phyloP scores from a whole-genome alignment of 176 grass and related monocot genomes.

The Triticum turgidum region DNA sequence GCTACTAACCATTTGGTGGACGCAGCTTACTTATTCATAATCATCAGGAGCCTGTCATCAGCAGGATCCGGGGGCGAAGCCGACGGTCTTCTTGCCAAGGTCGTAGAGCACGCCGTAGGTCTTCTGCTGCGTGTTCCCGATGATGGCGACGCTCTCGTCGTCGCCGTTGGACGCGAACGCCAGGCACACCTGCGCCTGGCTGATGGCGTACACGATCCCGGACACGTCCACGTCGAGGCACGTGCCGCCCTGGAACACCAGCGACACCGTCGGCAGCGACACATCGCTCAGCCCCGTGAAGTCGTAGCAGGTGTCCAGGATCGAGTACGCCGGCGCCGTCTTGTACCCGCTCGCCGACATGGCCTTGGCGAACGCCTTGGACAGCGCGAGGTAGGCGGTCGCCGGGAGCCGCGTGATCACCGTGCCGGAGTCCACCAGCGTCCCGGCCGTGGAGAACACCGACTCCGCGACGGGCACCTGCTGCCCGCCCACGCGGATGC shows the following conservation, averaged over 20 bases:
- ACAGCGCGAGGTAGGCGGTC: constrained; percentile 55
- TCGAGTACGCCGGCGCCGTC: constrained; percentile 21
- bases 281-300: constrained; percentile 18
- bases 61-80: constrained; percentile 54
- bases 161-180: constrained; percentile 57
- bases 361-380: constrained; percentile 33
- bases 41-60: neutral
- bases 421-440: constrained; percentile 86
- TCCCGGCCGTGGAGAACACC: constrained; percentile 48
- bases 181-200: constrained; percentile 60
- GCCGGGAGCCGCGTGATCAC: constrained; percentile 81
- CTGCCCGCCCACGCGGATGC: constrained; percentile 52
- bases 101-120: constrained; percentile 66
- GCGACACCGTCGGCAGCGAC: constrained; percentile 44
- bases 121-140: constrained; percentile 86
- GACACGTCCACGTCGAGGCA: constrained; percentile 42
- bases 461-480: constrained; percentile 24
- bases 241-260: constrained; percentile 50
- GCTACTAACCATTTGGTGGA: constrained; percentile 6
- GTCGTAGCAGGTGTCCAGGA: constrained; percentile 75
- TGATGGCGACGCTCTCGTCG: constrained; percentile 26
- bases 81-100: constrained; percentile 49
- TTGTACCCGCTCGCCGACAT: constrained; percentile 52
- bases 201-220: constrained; percentile 56
- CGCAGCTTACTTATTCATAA: neutral